Evolutionary conservation across 2,329 filamentous ascomycete genomes (phyloP).

Genomic region (Sarocladium strictum): DNA sequence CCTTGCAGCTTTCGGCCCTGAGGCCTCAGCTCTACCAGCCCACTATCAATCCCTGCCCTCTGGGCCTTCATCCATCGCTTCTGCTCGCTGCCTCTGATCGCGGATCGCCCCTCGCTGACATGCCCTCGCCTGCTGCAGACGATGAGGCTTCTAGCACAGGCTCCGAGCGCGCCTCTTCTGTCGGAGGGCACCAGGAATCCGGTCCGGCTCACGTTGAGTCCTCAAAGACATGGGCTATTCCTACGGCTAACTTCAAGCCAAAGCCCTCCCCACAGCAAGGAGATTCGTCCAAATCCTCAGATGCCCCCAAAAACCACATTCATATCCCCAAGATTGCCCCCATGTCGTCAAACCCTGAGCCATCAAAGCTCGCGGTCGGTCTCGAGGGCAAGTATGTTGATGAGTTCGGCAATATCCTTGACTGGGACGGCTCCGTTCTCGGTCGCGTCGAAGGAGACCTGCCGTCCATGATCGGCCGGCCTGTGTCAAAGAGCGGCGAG

Average conservation of each 20-base stretch:
- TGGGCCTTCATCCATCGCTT: neutral
- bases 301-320: conserved; percentile 3
- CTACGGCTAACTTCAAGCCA: conserved; percentile 7
- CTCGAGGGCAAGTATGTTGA: conserved; percentile 44
- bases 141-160: neutral
- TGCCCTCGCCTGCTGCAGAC: neutral
- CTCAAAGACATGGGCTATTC: conserved; percentile 5
- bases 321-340: conserved; percentile 31
- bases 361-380: conserved; percentile 29
- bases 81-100: neutral
- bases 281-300: neutral
- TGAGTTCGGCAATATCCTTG: conserved; percentile 49
- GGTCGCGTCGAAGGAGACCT: conserved; percentile 48
- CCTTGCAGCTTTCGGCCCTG: neutral
- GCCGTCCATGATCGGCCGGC: conserved; percentile 47
- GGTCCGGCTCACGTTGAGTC: conserved; percentile 3
- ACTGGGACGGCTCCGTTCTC: conserved; percentile 42
- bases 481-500: conserved; percentile 39
- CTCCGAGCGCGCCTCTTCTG: neutral
- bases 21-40: neutral
- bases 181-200: neutral
- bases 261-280: neutral
- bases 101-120: neutral
- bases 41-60: neutral
- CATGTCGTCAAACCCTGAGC: conserved; percentile 18